Evolutionary conservation across 2,329 filamentous ascomycete species (phyloP), one percentile per base, ranked within the genome.

Genomic region (Tolypocladium cylindrosporum): DNA sequence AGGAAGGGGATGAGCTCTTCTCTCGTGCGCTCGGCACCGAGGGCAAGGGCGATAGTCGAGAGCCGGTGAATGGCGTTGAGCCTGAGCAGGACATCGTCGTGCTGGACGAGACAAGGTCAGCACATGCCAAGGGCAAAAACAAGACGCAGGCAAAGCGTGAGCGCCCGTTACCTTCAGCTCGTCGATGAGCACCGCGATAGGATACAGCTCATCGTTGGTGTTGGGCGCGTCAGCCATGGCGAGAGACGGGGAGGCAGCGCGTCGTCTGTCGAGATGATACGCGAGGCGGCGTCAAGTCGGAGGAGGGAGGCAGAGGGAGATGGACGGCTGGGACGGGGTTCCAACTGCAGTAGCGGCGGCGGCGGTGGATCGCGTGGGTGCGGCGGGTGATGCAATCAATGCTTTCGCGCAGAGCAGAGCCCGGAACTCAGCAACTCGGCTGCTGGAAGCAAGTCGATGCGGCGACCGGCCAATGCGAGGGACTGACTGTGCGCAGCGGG

Each of bases 1-100:
- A 99, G 85, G 75, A 99, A 99, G 67, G 95, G 95, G 78, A 99
- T 96, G 71, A 99, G 85, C 81, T 99, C 94, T 70, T 99, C 93
- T 74, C 94, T 88, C 72, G 94, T 99, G 76, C 94, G 89, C 80
- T 99, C 94, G 63, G 94, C 86, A 70, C 94, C 94, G 65, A 99
- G 81, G 68, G 94, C 94, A 66, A 99, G 87, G 70, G 95, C 94
- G 78, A 99, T 99, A 63, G 94, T 99, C 59, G 94, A 97, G 63
- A 99, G 87, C 71, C 94, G 89, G 79, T 96, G 93, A 74, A 99
- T 99, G 71, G 94, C 94, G 77, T 99, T 99, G 76, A 99, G 84
- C 74, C 94, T 90, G 73, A 99, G 87, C 65, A 97, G 85, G 67
- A 99, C 94, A 82, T 99, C 95, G 74, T 99, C 94, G 77, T 99